Percentiles rank a stretch among this genome's conserved stretches.
Evolutionary conservation across 2,329 filamentous ascomycete genomes (phyloP).

Genomic region (Venturia pyrina): DNA sequence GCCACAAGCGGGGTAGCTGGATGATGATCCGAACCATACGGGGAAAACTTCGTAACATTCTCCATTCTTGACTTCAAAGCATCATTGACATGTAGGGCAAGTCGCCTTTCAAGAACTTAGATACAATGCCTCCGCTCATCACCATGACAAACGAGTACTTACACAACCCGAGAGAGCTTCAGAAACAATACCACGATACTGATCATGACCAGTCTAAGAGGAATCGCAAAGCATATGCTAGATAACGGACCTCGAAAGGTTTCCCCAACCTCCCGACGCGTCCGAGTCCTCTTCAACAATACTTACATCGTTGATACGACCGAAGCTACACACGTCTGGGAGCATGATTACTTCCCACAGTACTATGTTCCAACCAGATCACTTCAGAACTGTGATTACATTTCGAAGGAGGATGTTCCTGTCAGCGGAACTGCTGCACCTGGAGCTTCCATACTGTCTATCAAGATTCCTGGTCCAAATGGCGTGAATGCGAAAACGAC

Average conservation of each 20-base stretch:
- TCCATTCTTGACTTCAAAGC: background rate
- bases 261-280: conserved; percentile 19
- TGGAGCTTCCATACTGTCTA: conserved; percentile 9
- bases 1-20: conserved; percentile 1
- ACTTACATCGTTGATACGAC: conserved; percentile 26
- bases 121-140: background rate
- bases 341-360: conserved; percentile 40
- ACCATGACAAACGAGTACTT: background rate
- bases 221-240: conserved; percentile 15
- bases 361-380: conserved; percentile 31
- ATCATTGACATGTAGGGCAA: background rate
- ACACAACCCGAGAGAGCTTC: background rate
- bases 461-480: conserved; percentile 6
- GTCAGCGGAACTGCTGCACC: background rate
- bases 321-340: conserved; percentile 26
- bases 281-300: conserved; percentile 24
- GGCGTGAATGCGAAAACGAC: background rate
- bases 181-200: background rate
- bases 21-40: background rate
- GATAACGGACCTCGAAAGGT: conserved; percentile 11
- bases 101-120: background rate
- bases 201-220: conserved; percentile 16
- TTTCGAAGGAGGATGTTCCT: background rate
- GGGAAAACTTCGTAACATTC: background rate
- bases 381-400: conserved; percentile 7